Percentiles rank a stretch among this genome's conserved stretches.
phyloP scores from a whole-genome alignment of 2,329 filamentous ascomycete genomes.

The Neophaeococcomyces aloes region DNA sequence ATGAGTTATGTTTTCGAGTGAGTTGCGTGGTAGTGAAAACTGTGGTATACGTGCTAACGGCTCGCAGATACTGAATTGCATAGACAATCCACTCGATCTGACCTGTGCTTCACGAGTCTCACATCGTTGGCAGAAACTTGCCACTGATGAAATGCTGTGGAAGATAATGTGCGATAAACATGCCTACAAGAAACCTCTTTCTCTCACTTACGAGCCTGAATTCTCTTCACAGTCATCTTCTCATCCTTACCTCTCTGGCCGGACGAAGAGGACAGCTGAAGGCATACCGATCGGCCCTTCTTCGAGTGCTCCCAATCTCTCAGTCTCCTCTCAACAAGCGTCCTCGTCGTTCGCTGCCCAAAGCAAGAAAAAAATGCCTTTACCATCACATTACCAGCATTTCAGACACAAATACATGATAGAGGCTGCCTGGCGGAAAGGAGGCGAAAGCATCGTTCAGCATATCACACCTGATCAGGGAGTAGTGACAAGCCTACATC shows the following conservation, averaged over 20 bases:
- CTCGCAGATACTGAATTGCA: slow-evolving; percentile 76
- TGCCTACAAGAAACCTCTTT: slow-evolving; percentile 55
- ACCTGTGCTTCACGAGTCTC: slow-evolving; percentile 95
- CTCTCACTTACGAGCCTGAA: slow-evolving; percentile 33
- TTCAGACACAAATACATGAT: slow-evolving; percentile 98
- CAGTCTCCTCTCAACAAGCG: slow-evolving; percentile 14
- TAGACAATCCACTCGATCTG: slow-evolving; percentile 90
- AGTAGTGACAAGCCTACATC: slow-evolving; percentile 87
- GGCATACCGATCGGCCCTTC: slow-evolving; percentile 28
- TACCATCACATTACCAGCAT: slow-evolving; percentile 84
- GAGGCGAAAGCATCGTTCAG: slow-evolving; percentile 69
- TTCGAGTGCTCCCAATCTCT: slow-evolving; percentile 39
- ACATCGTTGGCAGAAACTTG: slow-evolving; percentile 78
- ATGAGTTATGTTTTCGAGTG: slow-evolving; percentile 84
- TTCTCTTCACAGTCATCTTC: slow-evolving; percentile 19
- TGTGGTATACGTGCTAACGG: slow-evolving; percentile 1
- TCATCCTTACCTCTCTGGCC: slow-evolving; percentile 3
- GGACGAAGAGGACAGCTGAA: slow-evolving; percentile 17
- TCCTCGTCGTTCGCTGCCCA: slow-evolving; percentile 15
- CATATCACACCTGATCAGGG: slow-evolving; percentile 95
- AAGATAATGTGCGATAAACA: slow-evolving; percentile 95
- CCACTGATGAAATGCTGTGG: slow-evolving; percentile 97
- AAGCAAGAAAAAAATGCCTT: slow-evolving; percentile 45
- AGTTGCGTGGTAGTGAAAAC: slow-evolving; percentile 24
- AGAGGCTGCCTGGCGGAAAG: slow-evolving; percentile 90